These are phyloP conservation scores for Nigrospora osmanthi DNA, from an alignment of 2,329 filamentous ascomycete genomes.

Conservation along the genomic window DNA sequence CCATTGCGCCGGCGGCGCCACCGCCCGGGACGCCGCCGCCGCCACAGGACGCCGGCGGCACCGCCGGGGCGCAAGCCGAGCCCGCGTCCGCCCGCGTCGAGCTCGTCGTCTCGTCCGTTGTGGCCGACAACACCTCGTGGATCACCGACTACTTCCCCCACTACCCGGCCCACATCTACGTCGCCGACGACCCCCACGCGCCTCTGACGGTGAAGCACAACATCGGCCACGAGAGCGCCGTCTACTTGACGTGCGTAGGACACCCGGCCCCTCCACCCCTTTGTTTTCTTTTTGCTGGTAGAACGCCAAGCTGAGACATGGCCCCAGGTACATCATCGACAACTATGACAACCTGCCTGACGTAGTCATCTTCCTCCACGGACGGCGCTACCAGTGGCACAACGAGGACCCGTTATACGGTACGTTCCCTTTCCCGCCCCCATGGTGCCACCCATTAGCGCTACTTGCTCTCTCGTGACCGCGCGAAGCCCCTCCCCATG, in stretches of 20 bases:
- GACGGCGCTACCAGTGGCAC: constrained; percentile 22
- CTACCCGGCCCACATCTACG: constrained; percentile 25
- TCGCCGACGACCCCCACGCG: constrained; percentile 30
- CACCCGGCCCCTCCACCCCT: not conserved
- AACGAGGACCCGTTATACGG: constrained; percentile 28
- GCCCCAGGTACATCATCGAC: constrained; percentile 18
- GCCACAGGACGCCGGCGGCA: too few species aligned
- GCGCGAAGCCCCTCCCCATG: not conserved
- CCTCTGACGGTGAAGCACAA: constrained; percentile 27
- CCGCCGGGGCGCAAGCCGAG: too few species aligned
- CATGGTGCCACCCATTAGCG: too few species aligned
- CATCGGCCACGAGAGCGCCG: constrained; percentile 27
- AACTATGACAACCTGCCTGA: constrained; percentile 21
- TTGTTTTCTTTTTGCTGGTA: not conserved
- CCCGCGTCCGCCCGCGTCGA: constrained; percentile 6
- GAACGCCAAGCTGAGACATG: not conserved
- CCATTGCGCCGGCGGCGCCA: not conserved
- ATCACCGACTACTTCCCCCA: constrained; percentile 13
- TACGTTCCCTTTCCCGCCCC: constrained; percentile 6
- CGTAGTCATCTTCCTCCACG: constrained; percentile 22
- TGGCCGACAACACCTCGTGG: constrained; percentile 17
- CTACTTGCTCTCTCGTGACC: too few species aligned
- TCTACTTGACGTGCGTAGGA: constrained; percentile 21
- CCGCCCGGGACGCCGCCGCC: too few species aligned
- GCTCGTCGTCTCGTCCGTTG: constrained; percentile 16